Evolutionary conservation across 352 stramenopile species (phyloP).

Genomic region (Peronospora farinosa): DNA sequence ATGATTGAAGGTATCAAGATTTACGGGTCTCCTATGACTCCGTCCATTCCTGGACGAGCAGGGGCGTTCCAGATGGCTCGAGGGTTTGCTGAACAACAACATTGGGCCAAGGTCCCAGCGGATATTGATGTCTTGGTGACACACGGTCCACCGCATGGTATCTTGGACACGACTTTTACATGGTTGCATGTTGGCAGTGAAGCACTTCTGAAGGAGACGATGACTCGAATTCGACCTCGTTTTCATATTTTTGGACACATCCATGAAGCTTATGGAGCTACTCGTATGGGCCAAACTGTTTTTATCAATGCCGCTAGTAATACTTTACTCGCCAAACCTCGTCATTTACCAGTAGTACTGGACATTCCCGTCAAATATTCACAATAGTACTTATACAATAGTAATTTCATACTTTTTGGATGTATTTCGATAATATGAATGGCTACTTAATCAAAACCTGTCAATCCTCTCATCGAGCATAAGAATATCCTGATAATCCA

Average conservation of each 20-base stretch:
- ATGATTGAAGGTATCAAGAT: slow-evolving; percentile 70
- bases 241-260: slow-evolving; percentile 92
- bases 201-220: slow-evolving; percentile 71
- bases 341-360: slow-evolving; percentile 68
- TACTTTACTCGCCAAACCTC: slow-evolving; percentile 50
- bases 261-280: slow-evolving; percentile 83
- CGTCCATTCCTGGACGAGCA: slow-evolving; percentile 49
- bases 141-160: slow-evolving; percentile 82
- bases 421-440: slow-evolving; percentile 1
- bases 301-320: slow-evolving; percentile 87
- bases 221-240: slow-evolving; percentile 67
- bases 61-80: slow-evolving; percentile 72
- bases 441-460: background rate
- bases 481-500: background rate
- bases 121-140: slow-evolving; percentile 87
- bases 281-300: slow-evolving; percentile 65
- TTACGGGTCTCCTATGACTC: slow-evolving; percentile 73
- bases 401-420: slow-evolving; percentile 17
- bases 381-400: background rate
- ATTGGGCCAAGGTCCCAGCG: slow-evolving; percentile 62
- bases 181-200: slow-evolving; percentile 72
- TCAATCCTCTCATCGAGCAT: background rate
- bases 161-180: slow-evolving; percentile 68
- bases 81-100: slow-evolving; percentile 54
- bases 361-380: slow-evolving; percentile 64